Evolutionary conservation across 352 stramenopile genomes (phyloP), one percentile per base, ranked within the genome.

Genomic region (Pythium dissimile): DNA sequence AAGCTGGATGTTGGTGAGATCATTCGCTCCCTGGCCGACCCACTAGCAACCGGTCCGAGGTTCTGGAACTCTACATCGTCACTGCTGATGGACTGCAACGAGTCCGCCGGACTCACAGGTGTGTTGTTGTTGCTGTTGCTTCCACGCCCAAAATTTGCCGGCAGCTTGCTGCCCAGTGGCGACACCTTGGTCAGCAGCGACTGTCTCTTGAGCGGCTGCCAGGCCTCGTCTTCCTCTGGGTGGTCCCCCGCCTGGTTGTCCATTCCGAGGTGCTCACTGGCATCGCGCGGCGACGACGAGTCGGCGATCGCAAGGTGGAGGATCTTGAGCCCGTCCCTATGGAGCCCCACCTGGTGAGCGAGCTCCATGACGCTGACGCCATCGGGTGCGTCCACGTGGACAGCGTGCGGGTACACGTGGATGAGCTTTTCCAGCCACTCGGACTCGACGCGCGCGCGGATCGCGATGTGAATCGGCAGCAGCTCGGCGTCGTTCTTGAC

Each of bases 391-490:
- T 53, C 55, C 32, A 75, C 76, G 37, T 58, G 64, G 42, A 89
- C 67, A 0, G 72, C 73, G 9, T 76, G 57, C 16, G 83, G 80
- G 52, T 86, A 89, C 23, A 67, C 73, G 2, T 66, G 59, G 13
- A 90, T 52, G 20, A 93, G 62, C 26, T 73, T 69, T 4, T 73
- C 64, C 15, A 93, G 68, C 67, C 69, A 82, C n/a, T 66, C 66
- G 2, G 71, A 48, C 24, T 73, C 61, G 20, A 80, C 70, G 2
- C 66, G 32, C 3, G 83, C 77, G 26, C 81, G 74, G 45, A 94
- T 92, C 15, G 84, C 84, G 42, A 94, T 94, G 54, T 94, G 84
- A 27, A 94, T 54, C 35, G 84, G 84, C 42, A 94, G 58, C 43
- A 90, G 60, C 24, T 80, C 52, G 26, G 80, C 84, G 13, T 68